Conservation (phyloP, 108 stramenopile genomes). For the Conticribra weissflogii region DNA sequence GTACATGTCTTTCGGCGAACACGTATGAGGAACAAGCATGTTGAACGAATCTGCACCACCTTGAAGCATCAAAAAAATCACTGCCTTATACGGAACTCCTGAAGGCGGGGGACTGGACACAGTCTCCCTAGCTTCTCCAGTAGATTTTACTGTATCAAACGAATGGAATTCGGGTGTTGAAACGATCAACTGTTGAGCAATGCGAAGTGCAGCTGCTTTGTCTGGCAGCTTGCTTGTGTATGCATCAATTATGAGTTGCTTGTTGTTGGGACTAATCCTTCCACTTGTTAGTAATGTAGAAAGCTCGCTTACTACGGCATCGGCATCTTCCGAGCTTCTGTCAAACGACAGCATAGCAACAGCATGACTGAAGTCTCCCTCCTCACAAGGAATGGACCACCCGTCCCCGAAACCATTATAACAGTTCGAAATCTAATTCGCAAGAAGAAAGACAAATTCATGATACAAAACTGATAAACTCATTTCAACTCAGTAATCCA, state of each 20-base stretch:
- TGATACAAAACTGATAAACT: slow-evolving; percentile 45
- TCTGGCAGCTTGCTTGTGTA: slow-evolving; percentile 17
- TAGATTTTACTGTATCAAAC: slow-evolving; percentile 38
- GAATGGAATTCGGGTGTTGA: slow-evolving; percentile 54
- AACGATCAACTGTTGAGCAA: slow-evolving; percentile 37
- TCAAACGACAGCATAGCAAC: slow-evolving; percentile 28
- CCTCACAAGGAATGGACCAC: slow-evolving; percentile 10
- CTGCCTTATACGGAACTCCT: slow-evolving; percentile 53
- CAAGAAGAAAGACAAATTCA: slow-evolving; percentile 55
- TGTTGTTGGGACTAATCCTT: slow-evolving; percentile 42
- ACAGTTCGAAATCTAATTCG: slow-evolving; percentile 4
- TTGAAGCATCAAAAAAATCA: slow-evolving; percentile 53
- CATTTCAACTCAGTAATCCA: slow-evolving; percentile 3
- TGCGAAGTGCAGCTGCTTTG: slow-evolving; percentile 30
- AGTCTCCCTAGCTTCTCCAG: too few species aligned
- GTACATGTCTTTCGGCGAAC: slow-evolving; percentile 35
- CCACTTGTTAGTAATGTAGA: slow-evolving; percentile 55
- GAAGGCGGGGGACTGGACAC: slow-evolving; percentile 13
- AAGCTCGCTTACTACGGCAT: slow-evolving; percentile 36
- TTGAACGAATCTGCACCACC: slow-evolving; percentile 65
- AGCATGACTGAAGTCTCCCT: slow-evolving; percentile 30
- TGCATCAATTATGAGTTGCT: slow-evolving; percentile 28
- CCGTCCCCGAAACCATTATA: slow-evolving; percentile 44
- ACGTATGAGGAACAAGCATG: slow-evolving; percentile 54
- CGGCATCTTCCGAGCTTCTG: slow-evolving; percentile 23